phyloP scores from a whole-genome alignment of 2,329 filamentous ascomycete genomes.

The Colletotrichum tabaci region DNA sequence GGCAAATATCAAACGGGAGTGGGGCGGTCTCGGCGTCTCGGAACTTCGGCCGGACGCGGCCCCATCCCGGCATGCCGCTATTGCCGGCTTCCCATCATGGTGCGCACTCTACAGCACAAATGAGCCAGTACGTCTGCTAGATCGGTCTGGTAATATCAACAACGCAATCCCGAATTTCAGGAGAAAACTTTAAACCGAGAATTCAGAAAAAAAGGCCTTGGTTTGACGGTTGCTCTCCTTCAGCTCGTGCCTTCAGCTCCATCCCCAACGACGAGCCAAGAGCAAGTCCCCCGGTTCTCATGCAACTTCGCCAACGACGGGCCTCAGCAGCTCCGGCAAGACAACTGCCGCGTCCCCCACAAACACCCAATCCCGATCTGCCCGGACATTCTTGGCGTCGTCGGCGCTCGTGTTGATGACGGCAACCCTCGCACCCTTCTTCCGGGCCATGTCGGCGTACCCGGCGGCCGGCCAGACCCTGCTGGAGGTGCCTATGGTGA shows the following conservation, averaged over 20 bases:
- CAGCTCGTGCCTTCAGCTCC: too few species aligned
- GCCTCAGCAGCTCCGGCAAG: constrained; percentile 38
- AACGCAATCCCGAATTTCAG: too few species aligned
- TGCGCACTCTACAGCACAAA: background rate
- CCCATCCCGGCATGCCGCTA: background rate
- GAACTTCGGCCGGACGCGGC: background rate
- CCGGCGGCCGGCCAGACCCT: constrained; percentile 76
- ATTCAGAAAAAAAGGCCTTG: too few species aligned
- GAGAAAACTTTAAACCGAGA: too few species aligned
- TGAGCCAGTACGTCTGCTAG: too few species aligned
- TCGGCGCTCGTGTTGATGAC: constrained; percentile 73
- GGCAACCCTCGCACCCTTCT: constrained; percentile 71
- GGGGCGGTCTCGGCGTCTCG: background rate
- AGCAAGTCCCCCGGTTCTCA: too few species aligned
- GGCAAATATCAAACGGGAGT: background rate
- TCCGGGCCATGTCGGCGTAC: constrained; percentile 69
- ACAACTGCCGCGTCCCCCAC: constrained; percentile 38
- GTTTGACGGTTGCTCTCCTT: too few species aligned
- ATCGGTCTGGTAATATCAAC: too few species aligned
- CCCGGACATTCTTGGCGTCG: constrained; percentile 39
- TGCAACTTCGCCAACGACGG: constrained; percentile 25
- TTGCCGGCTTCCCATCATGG: background rate
- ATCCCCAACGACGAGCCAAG: too few species aligned
- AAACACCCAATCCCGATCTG: constrained; percentile 41
- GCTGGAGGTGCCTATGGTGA: constrained; percentile 77